phyloP scores from a whole-genome alignment of 768 basidiomycete genomes.

The Suillus fuscotomentosus region DNA sequence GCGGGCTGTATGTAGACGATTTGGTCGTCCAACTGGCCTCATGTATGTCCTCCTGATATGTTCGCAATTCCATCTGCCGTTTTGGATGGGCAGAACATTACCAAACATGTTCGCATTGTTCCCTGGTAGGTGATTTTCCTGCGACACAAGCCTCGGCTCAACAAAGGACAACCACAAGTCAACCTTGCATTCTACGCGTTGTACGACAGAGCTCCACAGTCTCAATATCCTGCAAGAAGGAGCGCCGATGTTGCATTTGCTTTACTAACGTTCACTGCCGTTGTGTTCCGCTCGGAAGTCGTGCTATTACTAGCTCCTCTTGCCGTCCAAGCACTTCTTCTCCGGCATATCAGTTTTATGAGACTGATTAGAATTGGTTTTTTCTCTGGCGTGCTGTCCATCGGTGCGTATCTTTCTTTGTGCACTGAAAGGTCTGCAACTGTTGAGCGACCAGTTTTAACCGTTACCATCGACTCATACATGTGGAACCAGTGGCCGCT shows the following conservation, averaged over 20 bases:
- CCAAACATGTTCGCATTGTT: conserved; percentile 93
- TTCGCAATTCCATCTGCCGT: conserved; percentile 88
- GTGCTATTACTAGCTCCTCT: conserved; percentile 64
- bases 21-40: conserved; percentile 54
- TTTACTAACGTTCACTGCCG: conserved; percentile 62
- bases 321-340: conserved; percentile 49
- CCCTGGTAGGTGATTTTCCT: conserved; percentile 52
- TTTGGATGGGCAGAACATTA: conserved; percentile 90
- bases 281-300: conserved; percentile 82
- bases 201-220: conserved; percentile 35
- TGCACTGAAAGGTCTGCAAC: neutral
- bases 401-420: conserved; percentile 40
- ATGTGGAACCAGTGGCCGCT: conserved; percentile 74
- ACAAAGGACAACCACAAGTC: conserved; percentile 37
- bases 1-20: conserved; percentile 59
- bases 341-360: conserved; percentile 40
- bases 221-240: conserved; percentile 33
- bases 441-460: conserved; percentile 43
- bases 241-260: conserved; percentile 45
- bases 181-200: conserved; percentile 58
- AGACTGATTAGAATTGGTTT: conserved; percentile 50
- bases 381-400: conserved; percentile 45
- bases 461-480: conserved; percentile 74
- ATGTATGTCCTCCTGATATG: conserved; percentile 69
- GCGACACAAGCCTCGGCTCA: neutral